Evolutionary conservation across 352 stramenopile species (phyloP).

Genomic region (Phytopythium sindhum): DNA sequence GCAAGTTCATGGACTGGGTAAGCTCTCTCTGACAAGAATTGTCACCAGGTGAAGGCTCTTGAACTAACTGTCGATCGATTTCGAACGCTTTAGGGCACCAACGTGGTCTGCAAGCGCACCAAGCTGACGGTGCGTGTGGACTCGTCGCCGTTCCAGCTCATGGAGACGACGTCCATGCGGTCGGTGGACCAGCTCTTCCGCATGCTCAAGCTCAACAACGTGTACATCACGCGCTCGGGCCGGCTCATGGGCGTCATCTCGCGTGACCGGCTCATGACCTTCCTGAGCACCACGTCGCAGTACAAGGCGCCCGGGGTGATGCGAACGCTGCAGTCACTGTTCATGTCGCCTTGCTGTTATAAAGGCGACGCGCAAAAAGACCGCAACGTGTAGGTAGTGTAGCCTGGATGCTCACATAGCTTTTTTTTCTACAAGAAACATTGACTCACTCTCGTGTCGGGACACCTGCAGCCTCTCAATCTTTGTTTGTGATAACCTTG

Average conservation of each 20-base stretch:
- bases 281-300: conserved; percentile 64
- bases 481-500: not conserved
- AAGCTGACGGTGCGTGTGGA: conserved; percentile 77
- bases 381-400: not conserved
- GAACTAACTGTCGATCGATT: not conserved
- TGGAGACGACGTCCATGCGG: conserved; percentile 84
- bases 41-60: not conserved
- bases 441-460: not conserved
- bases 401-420: not conserved
- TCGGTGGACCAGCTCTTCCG: conserved; percentile 84
- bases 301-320: conserved; percentile 53
- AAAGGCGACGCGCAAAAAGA: not conserved
- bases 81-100: conserved; percentile 32
- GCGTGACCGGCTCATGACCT: conserved; percentile 74
- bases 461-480: not conserved
- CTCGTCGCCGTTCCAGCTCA: conserved; percentile 75
- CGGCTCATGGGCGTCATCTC: conserved; percentile 78
- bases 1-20: conserved; percentile 73
- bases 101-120: conserved; percentile 52
- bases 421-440: not conserved
- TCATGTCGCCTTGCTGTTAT: not conserved
- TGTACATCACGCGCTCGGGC: conserved; percentile 80
- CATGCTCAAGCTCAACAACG: conserved; percentile 89
- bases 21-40: not conserved
- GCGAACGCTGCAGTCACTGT: conserved; percentile 30